Percentiles rank a stretch among this genome's conserved stretches.
Conservation (phyloP, 345 rosid species). For the Aegle marmelos region DNA sequence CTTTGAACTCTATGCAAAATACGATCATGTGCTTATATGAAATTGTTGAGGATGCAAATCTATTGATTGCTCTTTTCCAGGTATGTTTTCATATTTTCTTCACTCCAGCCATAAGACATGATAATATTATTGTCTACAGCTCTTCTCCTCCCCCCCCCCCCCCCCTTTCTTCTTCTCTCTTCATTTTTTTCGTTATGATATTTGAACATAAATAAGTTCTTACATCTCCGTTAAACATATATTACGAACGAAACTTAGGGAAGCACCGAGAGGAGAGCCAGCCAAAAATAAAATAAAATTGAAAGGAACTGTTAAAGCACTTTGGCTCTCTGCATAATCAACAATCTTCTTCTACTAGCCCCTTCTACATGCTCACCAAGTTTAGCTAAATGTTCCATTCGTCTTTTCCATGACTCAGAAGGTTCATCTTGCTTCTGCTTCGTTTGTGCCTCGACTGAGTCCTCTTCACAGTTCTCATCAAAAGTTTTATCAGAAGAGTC, state of each 20-base stretch:
- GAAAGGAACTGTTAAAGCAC: slow-evolving; percentile 22
- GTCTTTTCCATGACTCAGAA: slow-evolving; percentile 52
- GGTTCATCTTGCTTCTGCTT: slow-evolving; percentile 8
- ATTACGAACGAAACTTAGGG: background rate
- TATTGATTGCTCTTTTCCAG: too few species aligned
- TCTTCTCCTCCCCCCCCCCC: too few species aligned
- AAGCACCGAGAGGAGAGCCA: background rate
- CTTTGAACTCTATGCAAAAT: too few species aligned
- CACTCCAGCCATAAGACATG: too few species aligned
- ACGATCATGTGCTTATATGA: too few species aligned
- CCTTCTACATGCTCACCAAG: slow-evolving; percentile 49
- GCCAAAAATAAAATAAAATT: background rate
- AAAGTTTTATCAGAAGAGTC: slow-evolving; percentile 8
- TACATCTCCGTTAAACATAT: background rate
- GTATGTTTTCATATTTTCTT: too few species aligned
- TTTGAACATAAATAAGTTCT: background rate
- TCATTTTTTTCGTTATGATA: too few species aligned
- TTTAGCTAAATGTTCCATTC: slow-evolving; percentile 56
- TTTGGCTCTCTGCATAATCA: slow-evolving; percentile 47
- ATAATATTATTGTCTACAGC: too few species aligned
- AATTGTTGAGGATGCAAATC: too few species aligned
- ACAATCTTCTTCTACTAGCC: slow-evolving; percentile 42
- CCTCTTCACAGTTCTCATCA: slow-evolving; percentile 21
- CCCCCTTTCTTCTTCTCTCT: too few species aligned
- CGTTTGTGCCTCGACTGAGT: slow-evolving; percentile 16